Base-by-base conservation (phyloP, 1,139 yeast species). In the Yamadazyma diospyri region DNA sequence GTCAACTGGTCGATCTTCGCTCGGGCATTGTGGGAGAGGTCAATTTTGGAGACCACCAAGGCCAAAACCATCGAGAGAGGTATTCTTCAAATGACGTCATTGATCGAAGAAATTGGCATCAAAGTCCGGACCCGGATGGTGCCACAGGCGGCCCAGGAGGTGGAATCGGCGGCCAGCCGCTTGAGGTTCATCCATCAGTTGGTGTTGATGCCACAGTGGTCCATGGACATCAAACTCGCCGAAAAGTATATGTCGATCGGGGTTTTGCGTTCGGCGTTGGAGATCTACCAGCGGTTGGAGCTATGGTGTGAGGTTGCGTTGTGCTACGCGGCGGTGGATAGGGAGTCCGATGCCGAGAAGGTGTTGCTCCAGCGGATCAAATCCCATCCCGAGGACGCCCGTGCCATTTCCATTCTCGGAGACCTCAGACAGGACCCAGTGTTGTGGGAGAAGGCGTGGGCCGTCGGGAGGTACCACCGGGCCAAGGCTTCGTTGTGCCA, bases 11-110 rank as follows among this genome's bases (percentile, higher is more conserved):
- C 85, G 1, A 57, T 92, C 4, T 87, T 81, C 50, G 77, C 94
- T 4, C 69, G 94, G 43, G 87, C 95, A 0, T 64, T 94, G 34
- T 89, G 97, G 96, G 86, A 83, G 48, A 73, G 98, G 53, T 86
- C 96, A 9, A 48, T 85, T 12, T 64, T 89, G 27, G 98, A 94
- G 55, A 76, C 95, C 0, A 70, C 70, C 28, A 81, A 80, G 42
- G 79, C 95, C 3, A 80, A 85, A 51, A 89, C 97, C 1, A 81
- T 89, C 15, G 98, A 94, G 59, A 75, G 98, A 56, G 97, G 97
- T 34, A 80, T 89, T 10, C 66, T 92, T 34, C 98, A 94, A 59
- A 81, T 94, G 81, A 94, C 92, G 33, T 81, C 95, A 4, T 66
- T 94, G 32, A 92, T 89, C 18, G 97, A 89, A 51, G 97, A 89